Percentiles rank a stretch among this genome's conserved stretches.
Evolutionary conservation across 1,284 basidiomycete genomes (phyloP).

Genomic region (Nidula niveotomentosa): DNA sequence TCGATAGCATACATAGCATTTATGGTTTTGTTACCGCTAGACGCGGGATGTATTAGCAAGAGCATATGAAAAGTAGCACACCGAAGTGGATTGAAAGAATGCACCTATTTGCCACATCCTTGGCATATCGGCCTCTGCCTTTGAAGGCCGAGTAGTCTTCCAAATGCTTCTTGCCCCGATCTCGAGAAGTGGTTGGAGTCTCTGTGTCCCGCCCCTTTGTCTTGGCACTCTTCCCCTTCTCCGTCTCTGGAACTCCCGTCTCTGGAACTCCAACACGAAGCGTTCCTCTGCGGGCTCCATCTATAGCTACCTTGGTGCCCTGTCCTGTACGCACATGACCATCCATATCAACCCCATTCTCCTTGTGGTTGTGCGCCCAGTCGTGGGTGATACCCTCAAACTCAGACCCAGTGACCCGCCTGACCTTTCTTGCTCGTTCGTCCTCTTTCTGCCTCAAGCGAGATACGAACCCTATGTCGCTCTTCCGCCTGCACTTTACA

Average conservation of each 20-base stretch:
- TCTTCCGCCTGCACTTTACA: neutral
- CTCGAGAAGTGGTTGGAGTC: conserved; percentile 19
- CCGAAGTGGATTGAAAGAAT: neutral
- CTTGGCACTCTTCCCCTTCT: neutral
- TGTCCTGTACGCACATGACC: neutral
- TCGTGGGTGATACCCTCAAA: neutral
- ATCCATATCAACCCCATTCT: neutral
- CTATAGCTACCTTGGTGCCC: neutral
- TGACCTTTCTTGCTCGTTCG: neutral
- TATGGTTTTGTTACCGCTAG: conserved; percentile 37
- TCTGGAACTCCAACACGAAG: neutral
- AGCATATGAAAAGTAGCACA: neutral
- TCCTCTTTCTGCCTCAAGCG: neutral
- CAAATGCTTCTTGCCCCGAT: conserved; percentile 15
- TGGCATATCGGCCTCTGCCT: conserved; percentile 47
- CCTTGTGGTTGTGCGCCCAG: neutral
- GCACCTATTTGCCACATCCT: conserved; percentile 10
- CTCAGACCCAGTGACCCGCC: neutral
- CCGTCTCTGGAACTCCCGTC: neutral
- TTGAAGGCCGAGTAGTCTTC: conserved; percentile 49
- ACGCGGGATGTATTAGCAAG: neutral
- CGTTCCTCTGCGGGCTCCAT: neutral
- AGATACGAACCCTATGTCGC: neutral
- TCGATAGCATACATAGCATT: conserved; percentile 72
- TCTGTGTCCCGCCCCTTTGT: conserved; percentile 2